A percentile compares a stretch with the other conserved stretches of the same genome.
Evolutionary conservation across 805 yeast species (phyloP).

Genomic region (Wickerhamomyces kurtzmanii): DNA sequence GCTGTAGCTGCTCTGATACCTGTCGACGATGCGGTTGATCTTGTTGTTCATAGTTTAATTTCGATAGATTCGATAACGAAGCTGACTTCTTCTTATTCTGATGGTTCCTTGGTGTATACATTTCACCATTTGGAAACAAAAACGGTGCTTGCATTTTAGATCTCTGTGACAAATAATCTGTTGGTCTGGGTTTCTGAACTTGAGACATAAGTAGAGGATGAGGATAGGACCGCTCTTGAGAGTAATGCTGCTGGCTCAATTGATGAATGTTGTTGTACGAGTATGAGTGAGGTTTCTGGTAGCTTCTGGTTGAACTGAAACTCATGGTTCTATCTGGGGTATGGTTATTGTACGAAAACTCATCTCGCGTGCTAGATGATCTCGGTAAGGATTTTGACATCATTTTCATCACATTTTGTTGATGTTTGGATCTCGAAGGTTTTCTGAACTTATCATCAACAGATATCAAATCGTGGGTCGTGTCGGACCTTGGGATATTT

Average conservation of each 20-base stretch:
- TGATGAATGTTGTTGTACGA: no score
- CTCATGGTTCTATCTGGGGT: no score
- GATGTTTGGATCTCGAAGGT: constrained; percentile 6
- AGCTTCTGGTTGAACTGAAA: no score
- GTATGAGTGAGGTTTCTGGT: no score
- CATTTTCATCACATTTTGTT: no score
- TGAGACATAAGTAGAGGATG: no score
- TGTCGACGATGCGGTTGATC: no score
- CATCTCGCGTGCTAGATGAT: neutral
- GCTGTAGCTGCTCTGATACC: neutral
- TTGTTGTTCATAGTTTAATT: constrained; percentile 1
- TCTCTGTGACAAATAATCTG: no score
- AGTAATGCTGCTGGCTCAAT: no score
- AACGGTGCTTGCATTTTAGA: constrained; percentile 8
- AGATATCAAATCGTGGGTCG: constrained; percentile 13
- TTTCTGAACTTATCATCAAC: constrained; percentile 11
- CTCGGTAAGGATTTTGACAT: neutral
- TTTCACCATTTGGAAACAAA: constrained; percentile 20
- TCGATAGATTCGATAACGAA: constrained; percentile 7
- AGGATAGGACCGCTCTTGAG: no score
- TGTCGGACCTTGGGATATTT: constrained; percentile 10
- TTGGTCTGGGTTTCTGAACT: no score
- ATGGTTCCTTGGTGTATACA: constrained; percentile 17
- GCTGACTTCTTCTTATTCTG: constrained; percentile 15
- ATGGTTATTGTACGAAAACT: neutral